Percentiles rank a stretch among this genome's conserved stretches.
These are phyloP conservation scores for Recurvomyces mirabilis DNA, from an alignment of 495 filamentous ascomycete species.

Conservation along the genomic window DNA sequence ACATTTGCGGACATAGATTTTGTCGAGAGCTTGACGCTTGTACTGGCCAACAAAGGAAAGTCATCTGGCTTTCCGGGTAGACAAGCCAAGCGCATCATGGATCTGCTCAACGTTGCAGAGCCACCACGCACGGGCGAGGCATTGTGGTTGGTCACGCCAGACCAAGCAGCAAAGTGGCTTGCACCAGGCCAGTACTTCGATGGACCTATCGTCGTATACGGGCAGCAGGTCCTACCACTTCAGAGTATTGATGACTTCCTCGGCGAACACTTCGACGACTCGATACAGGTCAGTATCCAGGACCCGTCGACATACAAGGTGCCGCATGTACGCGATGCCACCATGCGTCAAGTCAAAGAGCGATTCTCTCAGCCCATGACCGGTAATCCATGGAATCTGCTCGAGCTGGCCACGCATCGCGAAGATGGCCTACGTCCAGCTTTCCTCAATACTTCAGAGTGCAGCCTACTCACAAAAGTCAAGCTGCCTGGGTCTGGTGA, in stretches of 20 bases:
- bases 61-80: conserved; percentile 1
- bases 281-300: conserved; percentile 9
- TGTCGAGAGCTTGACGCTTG: background rate
- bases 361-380: conserved; percentile 13
- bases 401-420: conserved; percentile 16
- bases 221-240: conserved; percentile 7
- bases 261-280: conserved; percentile 16
- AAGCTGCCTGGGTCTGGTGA: conserved; percentile 10
- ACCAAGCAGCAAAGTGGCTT: conserved; percentile 3
- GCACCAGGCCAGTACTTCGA: conserved; percentile 3
- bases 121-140: conserved; percentile 3
- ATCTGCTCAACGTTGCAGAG: conserved; percentile 7
- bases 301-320: conserved; percentile 3
- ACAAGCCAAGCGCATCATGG: conserved; percentile 11
- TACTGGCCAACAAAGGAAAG: conserved; percentile 5
- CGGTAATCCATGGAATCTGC: conserved; percentile 15
- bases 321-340: conserved; percentile 5
- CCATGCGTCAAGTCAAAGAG: conserved; percentile 9
- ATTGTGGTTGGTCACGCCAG: background rate
- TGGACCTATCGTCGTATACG: conserved; percentile 12
- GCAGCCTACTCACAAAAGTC: conserved; percentile 13
- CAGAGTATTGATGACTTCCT: conserved; percentile 4
- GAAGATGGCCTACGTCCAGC: conserved; percentile 15
- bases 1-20: background rate
- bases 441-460: conserved; percentile 17